phyloP scores from a whole-genome alignment of 2,329 filamentous ascomycete species.

The Aspergillus tubingensis region DNA sequence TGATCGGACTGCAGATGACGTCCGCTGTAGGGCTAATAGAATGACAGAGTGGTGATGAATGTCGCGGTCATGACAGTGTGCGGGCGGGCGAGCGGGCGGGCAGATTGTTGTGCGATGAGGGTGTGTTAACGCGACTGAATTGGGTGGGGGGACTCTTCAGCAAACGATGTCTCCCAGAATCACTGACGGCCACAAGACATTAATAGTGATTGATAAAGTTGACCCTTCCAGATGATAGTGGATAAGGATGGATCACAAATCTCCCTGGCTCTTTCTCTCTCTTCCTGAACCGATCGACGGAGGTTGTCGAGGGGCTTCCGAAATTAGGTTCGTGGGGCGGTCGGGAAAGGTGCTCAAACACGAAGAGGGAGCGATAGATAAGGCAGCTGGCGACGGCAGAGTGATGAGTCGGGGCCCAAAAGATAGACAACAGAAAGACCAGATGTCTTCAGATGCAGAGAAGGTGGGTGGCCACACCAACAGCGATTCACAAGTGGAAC shows the following conservation, averaged over 20 bases:
- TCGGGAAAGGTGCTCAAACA: slow-evolving; percentile 12
- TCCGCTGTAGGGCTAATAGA: slow-evolving; percentile 10
- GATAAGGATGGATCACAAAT: neutral
- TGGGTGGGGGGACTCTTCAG: slow-evolving; percentile 14
- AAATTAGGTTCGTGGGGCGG: slow-evolving; percentile 33
- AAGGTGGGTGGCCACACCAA: slow-evolving; percentile 1
- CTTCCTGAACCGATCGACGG: slow-evolving; percentile 23
- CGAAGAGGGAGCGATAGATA: neutral
- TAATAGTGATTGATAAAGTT: neutral
- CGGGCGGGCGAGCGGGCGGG: slow-evolving; percentile 33
- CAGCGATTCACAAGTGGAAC: slow-evolving; percentile 1
- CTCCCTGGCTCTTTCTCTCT: neutral
- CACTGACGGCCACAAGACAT: neutral
- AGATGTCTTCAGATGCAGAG: neutral
- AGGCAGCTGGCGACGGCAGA: neutral
- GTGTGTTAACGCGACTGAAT: slow-evolving; percentile 24
- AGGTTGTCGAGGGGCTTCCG: slow-evolving; percentile 25
- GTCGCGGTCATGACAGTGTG: slow-evolving; percentile 35
- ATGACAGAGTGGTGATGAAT: slow-evolving; percentile 24
- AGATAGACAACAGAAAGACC: neutral
- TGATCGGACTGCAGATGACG: neutral
- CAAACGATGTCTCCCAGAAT: slow-evolving; percentile 12
- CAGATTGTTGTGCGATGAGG: slow-evolving; percentile 37
- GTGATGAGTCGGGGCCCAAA: neutral
- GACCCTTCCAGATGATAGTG: neutral